A percentile compares a stretch with the other conserved stretches of the same genome.
phyloP scores from a whole-genome alignment of 2,329 filamentous ascomycete genomes.

The Plenodomus tracheiphilus region DNA sequence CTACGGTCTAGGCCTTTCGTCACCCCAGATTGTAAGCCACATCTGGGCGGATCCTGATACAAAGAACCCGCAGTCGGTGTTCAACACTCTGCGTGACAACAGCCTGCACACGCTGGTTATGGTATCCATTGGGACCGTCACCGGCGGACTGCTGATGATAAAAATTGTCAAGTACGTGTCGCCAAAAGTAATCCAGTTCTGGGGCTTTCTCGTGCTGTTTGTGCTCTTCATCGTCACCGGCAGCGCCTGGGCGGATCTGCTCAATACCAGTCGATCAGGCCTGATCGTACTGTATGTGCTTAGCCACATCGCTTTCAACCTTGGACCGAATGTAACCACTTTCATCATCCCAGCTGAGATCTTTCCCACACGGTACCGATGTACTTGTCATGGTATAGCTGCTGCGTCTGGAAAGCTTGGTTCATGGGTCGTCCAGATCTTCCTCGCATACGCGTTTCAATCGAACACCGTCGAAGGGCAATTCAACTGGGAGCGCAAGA shows the following conservation, averaged over 20 bases:
- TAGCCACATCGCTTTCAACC: constrained; percentile 41
- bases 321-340: constrained; percentile 42
- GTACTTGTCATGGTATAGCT: constrained; percentile 57
- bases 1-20: constrained; percentile 42
- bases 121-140: constrained; percentile 38
- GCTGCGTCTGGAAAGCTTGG: constrained; percentile 60
- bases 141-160: constrained; percentile 38
- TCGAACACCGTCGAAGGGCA: constrained; percentile 10
- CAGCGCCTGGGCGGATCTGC: constrained; percentile 33
- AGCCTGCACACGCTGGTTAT: constrained; percentile 39
- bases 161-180: constrained; percentile 39
- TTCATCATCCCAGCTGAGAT: constrained; percentile 58
- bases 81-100: constrained; percentile 29
- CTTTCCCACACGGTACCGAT: constrained; percentile 60
- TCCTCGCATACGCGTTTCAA: constrained; percentile 41
- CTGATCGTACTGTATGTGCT: constrained; percentile 39
- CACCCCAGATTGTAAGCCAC: constrained; percentile 40
- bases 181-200: constrained; percentile 39
- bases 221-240: constrained; percentile 40
- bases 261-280: constrained; percentile 27
- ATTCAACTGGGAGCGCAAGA: constrained; percentile 29
- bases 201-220: constrained; percentile 37
- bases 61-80: constrained; percentile 20
- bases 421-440: constrained; percentile 50
- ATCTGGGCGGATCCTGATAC: constrained; percentile 31